These are phyloP conservation scores for Colletotrichum sp. DNA, from an alignment of 2,329 filamentous ascomycete species.

Conservation along the genomic window DNA sequence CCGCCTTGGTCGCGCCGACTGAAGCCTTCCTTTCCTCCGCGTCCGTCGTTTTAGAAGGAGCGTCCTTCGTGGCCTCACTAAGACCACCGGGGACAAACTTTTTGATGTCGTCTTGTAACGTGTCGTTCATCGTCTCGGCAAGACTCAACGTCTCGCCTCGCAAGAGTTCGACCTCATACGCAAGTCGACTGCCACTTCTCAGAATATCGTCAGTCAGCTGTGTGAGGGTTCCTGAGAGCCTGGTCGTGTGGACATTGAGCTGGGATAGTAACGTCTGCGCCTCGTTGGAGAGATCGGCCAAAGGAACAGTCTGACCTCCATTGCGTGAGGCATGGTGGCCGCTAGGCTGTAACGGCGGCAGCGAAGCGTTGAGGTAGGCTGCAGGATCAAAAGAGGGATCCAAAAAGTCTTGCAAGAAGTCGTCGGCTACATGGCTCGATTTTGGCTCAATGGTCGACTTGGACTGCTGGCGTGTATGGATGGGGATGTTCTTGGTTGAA, in stretches of 20 bases:
- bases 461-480: slow-evolving; percentile 45
- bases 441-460: slow-evolving; percentile 47
- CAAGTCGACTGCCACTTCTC: slow-evolving; percentile 83
- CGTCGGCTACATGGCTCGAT: slow-evolving; percentile 72
- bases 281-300: slow-evolving; percentile 80
- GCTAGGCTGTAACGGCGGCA: slow-evolving; percentile 69
- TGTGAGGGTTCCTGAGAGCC: slow-evolving; percentile 81
- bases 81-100: slow-evolving; percentile 70
- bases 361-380: slow-evolving; percentile 80
- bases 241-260: slow-evolving; percentile 85
- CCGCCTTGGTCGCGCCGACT: not conserved
- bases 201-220: slow-evolving; percentile 95
- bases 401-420: slow-evolving; percentile 77
- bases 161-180: slow-evolving; percentile 93
- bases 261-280: slow-evolving; percentile 86
- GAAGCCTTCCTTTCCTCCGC: slow-evolving; percentile 7
- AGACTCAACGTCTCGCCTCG: slow-evolving; percentile 87
- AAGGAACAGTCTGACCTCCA: slow-evolving; percentile 52
- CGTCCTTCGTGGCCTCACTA: slow-evolving; percentile 27
- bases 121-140: slow-evolving; percentile 77
- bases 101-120: slow-evolving; percentile 72
- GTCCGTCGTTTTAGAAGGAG: slow-evolving; percentile 4
- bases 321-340: slow-evolving; percentile 22
- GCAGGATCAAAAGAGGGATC: slow-evolving; percentile 80
- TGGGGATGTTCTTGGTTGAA: slow-evolving; percentile 40